Base-by-base conservation (phyloP, 306 rosid species). In the Boehmeria nivea region DNA sequence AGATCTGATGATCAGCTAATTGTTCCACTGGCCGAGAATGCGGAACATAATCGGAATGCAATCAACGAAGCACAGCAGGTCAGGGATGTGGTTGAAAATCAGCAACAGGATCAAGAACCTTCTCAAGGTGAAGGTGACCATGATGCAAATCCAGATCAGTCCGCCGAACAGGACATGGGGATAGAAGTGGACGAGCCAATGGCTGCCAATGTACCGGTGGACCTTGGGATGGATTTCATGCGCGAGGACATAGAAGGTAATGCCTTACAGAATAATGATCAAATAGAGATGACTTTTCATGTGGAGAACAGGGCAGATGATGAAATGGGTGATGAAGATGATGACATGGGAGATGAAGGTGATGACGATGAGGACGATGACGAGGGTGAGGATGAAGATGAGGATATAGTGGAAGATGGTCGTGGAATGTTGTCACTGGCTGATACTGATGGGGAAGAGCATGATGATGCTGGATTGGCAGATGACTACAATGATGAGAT, bases 281-380 rank as follows among this genome's bases (percentile, higher is more conserved):
- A 93, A 79, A 88, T 87, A 18, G 96, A 83, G 71, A 81, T 93
- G 95, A 65, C 76, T 27, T 93, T 87, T 66, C 95, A 60, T 67
- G 96, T 87, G 52, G 94, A 87, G 77, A 88, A 79, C 67, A 77
- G 95, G 83, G 86, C 76, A 60, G 89, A 83, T 67, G 95, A 93
- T 77, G 95, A 83, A 60, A 87, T 93, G 95, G 96, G 82, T 56
- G 99, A 88, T 71, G 96, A 85, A 73, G 99, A 93, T 63, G 95
- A 93, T 81, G 99, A 81, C 59, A 88, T 87, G 96, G 98, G 95
- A 47, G 98, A 87, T 60, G 98, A 91, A 28, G 95, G 85, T 39
- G 98, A 87, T 51, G 98, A 91, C 57, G 99, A 87, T 26, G 98
- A 91, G n/a, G 95, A 89, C 18, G 98, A 84, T 33, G 99, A 87